Conservation (phyloP, 208 protist genomes). For the Crithidia bombi region DNA sequence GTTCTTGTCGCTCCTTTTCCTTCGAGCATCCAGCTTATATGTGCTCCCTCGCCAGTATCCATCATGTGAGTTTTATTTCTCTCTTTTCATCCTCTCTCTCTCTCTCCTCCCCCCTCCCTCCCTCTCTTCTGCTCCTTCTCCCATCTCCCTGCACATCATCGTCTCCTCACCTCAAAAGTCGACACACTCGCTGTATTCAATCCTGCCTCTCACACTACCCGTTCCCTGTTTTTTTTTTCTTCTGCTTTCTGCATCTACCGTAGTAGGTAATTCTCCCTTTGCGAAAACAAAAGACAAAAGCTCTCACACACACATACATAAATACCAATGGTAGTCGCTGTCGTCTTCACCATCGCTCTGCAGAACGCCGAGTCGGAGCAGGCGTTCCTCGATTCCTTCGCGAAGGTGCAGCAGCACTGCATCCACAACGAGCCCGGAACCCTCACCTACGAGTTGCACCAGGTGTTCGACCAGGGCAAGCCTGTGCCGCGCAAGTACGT, state of each 20-base stretch:
- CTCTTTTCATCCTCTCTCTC: background rate
- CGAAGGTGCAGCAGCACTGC: slow-evolving; percentile 47
- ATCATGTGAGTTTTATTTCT: no score
- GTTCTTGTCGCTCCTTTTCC: no score
- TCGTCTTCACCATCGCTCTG: slow-evolving; percentile 60
- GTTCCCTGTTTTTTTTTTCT: slow-evolving; percentile 12
- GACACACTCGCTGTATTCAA: background rate
- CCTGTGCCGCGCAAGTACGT: slow-evolving; percentile 39
- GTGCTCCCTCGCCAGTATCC: no score
- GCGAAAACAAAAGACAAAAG: background rate
- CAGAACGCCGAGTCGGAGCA: slow-evolving; percentile 35
- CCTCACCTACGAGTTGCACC: slow-evolving; percentile 72
- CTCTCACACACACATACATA: slow-evolving; percentile 10
- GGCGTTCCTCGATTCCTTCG: slow-evolving; percentile 51
- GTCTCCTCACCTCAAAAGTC: no score
- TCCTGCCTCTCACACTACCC: background rate
- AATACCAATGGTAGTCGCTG: slow-evolving; percentile 56
- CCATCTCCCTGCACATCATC: no score
- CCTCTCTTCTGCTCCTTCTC: no score
- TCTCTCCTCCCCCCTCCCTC: slow-evolving; percentile 7
- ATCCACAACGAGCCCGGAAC: slow-evolving; percentile 63
- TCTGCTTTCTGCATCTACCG: background rate
- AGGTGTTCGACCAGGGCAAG: slow-evolving; percentile 39
- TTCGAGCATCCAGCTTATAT: no score
- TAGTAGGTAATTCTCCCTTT: background rate